Evolutionary conservation across 495 filamentous ascomycete genomes (phyloP).

Genomic region (Penicillium fimorum): DNA sequence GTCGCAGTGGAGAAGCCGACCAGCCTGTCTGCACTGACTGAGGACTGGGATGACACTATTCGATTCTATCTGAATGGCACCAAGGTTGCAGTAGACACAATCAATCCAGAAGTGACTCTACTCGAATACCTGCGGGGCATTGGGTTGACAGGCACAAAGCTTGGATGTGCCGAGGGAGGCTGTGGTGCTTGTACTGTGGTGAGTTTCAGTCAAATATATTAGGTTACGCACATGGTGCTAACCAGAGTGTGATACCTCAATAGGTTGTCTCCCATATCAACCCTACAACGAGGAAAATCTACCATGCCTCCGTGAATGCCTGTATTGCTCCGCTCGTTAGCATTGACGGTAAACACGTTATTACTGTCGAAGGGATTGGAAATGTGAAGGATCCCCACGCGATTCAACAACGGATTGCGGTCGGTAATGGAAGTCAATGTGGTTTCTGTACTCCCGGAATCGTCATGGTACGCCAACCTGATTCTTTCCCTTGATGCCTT

Average conservation of each 20-base stretch:
- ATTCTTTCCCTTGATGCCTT: not conserved
- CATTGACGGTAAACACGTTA: constrained; percentile 96
- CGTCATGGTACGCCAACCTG: constrained; percentile 65
- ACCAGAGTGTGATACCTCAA: not conserved
- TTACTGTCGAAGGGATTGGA: constrained; percentile 97
- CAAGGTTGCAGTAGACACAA: constrained; percentile 75
- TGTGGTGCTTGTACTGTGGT: constrained; percentile 97
- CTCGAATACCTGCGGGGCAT: constrained; percentile 90
- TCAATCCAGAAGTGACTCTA: constrained; percentile 89
- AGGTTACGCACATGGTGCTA: not conserved
- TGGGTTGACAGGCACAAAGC: constrained; percentile 74
- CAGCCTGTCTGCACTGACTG: constrained; percentile 56
- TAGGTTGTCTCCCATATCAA: constrained; percentile 87
- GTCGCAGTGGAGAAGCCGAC: constrained; percentile 41
- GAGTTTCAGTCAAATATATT: constrained; percentile 30
- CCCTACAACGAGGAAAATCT: constrained; percentile 83
- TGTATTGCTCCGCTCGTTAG: constrained; percentile 90
- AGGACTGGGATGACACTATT: constrained; percentile 64
- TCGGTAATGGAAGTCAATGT: constrained; percentile 60
- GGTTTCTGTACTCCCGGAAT: constrained; percentile 97
- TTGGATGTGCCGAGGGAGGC: constrained; percentile 89
- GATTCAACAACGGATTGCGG: constrained; percentile 83
- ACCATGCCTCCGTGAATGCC: constrained; percentile 91
- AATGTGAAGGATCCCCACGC: constrained; percentile 85
- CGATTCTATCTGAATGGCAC: constrained; percentile 95